These are phyloP conservation scores for Penicillium crystallinum DNA, from an alignment of 495 filamentous ascomycete genomes.

Conservation along the genomic window DNA sequence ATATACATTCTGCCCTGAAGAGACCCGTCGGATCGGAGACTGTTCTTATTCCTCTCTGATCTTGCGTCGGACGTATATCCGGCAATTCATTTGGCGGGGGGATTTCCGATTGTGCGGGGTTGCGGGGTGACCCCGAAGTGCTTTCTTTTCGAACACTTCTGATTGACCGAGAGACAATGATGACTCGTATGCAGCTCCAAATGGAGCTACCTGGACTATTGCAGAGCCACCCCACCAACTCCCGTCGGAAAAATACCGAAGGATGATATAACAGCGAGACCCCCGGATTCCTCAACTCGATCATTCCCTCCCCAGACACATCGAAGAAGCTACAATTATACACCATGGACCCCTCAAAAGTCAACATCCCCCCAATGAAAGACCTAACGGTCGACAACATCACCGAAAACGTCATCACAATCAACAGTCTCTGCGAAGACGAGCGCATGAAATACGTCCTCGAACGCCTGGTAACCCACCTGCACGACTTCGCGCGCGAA, in stretches of 20 bases:
- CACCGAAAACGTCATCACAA: slow-evolving; percentile 67
- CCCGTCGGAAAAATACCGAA: not conserved
- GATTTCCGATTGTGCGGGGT: not conserved
- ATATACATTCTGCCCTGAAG: not conserved
- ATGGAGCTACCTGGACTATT: not conserved
- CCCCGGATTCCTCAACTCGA: not conserved
- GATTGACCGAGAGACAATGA: not conserved
- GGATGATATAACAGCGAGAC: not conserved
- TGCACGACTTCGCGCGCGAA: slow-evolving; percentile 80
- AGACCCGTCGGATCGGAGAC: not conserved
- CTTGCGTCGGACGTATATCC: no score
- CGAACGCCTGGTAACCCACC: slow-evolving; percentile 66
- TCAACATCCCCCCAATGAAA: slow-evolving; percentile 56
- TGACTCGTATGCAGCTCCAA: not conserved
- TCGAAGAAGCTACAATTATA: not conserved
- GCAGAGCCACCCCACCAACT: not conserved
- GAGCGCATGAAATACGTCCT: slow-evolving; percentile 68
- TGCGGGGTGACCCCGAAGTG: slow-evolving; percentile 4
- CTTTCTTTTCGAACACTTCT: not conserved
- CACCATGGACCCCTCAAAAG: slow-evolving; percentile 49
- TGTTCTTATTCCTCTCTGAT: not conserved
- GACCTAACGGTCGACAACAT: slow-evolving; percentile 80
- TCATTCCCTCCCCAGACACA: not conserved
- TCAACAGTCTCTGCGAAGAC: slow-evolving; percentile 67
- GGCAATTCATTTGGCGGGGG: not conserved